A percentile compares a stretch with the other conserved stretches of the same genome.
These are phyloP conservation scores for Leishmania mexicana DNA, from an alignment of 208 protist species.

Conservation along the genomic window DNA sequence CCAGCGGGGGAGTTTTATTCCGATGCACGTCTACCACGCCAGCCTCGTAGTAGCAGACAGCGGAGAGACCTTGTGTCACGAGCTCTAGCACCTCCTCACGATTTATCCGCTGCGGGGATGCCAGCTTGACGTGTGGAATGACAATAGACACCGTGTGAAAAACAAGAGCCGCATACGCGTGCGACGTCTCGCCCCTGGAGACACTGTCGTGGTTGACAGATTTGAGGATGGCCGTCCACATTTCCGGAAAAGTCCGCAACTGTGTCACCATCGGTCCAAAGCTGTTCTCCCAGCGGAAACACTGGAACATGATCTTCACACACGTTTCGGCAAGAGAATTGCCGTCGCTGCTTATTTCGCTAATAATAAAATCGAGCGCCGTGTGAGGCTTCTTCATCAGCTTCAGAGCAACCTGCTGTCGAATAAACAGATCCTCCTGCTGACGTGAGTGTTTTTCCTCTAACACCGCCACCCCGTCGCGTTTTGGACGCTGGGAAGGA, in stretches of 20 bases:
- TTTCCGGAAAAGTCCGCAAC: constrained; percentile 63
- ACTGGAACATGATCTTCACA: constrained; percentile 86
- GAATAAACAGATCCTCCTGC: constrained; percentile 64
- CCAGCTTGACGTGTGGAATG: constrained; percentile 88
- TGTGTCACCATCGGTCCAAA: constrained; percentile 84
- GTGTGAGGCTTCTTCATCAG: constrained; percentile 75
- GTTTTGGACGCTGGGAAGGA: constrained; percentile 66
- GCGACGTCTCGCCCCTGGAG: constrained; percentile 39
- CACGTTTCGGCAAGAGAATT: constrained; percentile 47
- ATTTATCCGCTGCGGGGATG: constrained; percentile 82
- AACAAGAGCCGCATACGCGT: constrained; percentile 66
- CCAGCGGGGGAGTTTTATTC: constrained; percentile 46
- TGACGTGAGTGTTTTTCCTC: constrained; percentile 47
- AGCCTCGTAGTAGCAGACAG: constrained; percentile 65
- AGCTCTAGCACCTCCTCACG: constrained; percentile 58
- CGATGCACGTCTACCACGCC: constrained; percentile 18
- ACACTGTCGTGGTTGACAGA: constrained; percentile 58
- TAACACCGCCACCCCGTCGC: constrained; percentile 34
- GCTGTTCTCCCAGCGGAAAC: constrained; percentile 77
- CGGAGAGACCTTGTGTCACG: constrained; percentile 59
- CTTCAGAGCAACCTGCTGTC: constrained; percentile 76
- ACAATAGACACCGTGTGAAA: constrained; percentile 80
- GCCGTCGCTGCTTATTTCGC: constrained; percentile 58
- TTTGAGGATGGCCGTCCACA: constrained; percentile 80
- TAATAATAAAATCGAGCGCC: constrained; percentile 61